phyloP scores from a whole-genome alignment of 371 early-diverging fungal genomes.

The Apophysomyces sp. region DNA sequence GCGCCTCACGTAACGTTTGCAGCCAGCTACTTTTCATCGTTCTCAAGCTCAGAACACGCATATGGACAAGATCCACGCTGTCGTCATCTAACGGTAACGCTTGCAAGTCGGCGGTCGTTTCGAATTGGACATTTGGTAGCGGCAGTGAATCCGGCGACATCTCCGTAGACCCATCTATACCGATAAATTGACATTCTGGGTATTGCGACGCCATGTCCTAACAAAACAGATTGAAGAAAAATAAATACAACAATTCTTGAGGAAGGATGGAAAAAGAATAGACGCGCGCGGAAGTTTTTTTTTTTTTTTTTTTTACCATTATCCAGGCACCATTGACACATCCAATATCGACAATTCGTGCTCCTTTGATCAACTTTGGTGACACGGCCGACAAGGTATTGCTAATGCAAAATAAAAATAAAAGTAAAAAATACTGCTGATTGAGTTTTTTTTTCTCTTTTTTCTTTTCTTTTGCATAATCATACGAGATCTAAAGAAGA shows the following conservation, averaged over 20 bases:
- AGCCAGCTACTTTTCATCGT: constrained; percentile 12
- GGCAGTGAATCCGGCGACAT: constrained; percentile 16
- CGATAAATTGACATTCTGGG: constrained; percentile 30
- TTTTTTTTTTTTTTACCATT: constrained; percentile 6
- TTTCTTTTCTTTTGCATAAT: constrained; percentile 1
- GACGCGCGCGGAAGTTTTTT: background rate
- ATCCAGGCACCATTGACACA: constrained; percentile 22
- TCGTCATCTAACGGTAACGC: constrained; percentile 12
- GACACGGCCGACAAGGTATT: constrained; percentile 8
- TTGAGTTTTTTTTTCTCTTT: too few relatives aligned
- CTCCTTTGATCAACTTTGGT: constrained; percentile 15
- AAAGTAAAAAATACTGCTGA: too few relatives aligned
- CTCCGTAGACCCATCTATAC: constrained; percentile 14
- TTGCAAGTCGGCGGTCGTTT: background rate
- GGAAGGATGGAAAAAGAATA: background rate
- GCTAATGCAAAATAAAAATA: constrained; percentile 5
- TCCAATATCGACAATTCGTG: constrained; percentile 21
- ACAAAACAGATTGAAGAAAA: background rate
- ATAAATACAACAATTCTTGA: background rate
- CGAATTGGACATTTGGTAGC: constrained; percentile 27
- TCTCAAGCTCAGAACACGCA: constrained; percentile 22
- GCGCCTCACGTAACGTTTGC: constrained; percentile 13
- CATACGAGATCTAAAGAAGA: background rate
- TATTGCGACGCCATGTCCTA: constrained; percentile 45
- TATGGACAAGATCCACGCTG: constrained; percentile 29